Conservation (phyloP, 352 stramenopile species). For the Phytophthora citrophthora region DNA sequence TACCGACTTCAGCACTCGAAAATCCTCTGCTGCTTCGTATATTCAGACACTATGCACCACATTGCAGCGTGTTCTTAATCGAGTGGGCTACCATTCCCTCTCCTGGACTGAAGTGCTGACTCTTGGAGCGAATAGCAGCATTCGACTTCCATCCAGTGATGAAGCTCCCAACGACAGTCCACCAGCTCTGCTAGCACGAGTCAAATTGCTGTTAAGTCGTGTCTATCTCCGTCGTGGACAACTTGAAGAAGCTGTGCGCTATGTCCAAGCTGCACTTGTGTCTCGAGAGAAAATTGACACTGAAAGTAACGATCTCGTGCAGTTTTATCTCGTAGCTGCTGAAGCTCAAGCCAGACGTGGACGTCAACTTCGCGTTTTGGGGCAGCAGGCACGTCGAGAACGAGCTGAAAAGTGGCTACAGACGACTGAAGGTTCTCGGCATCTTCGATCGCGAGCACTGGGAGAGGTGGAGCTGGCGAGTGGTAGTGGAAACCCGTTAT, state of each 20-base stretch:
- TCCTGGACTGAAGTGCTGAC: slow-evolving; percentile 33
- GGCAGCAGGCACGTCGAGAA: slow-evolving; percentile 54
- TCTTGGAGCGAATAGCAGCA: slow-evolving; percentile 10
- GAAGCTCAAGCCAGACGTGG: slow-evolving; percentile 60
- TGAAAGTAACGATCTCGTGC: slow-evolving; percentile 39
- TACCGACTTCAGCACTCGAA: slow-evolving; percentile 24
- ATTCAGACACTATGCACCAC: slow-evolving; percentile 36
- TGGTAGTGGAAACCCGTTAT: slow-evolving; percentile 23
- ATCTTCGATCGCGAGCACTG: slow-evolving; percentile 50
- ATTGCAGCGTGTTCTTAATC: slow-evolving; percentile 34
- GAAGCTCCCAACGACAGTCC: slow-evolving; percentile 23
- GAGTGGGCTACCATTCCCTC: slow-evolving; percentile 34
- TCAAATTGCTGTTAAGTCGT: slow-evolving; percentile 60
- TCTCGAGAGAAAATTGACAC: slow-evolving; percentile 48
- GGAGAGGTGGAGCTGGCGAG: slow-evolving; percentile 35
- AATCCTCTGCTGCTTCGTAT: slow-evolving; percentile 27
- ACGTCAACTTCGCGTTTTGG: slow-evolving; percentile 53
- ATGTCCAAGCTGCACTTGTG: slow-evolving; percentile 52
- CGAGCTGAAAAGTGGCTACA: slow-evolving; percentile 58
- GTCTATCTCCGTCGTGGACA: slow-evolving; percentile 62
- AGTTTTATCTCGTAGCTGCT: slow-evolving; percentile 61
- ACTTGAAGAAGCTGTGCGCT: slow-evolving; percentile 59
- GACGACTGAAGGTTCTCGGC: slow-evolving; percentile 50
- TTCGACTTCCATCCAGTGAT: slow-evolving; percentile 24
- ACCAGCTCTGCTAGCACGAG: slow-evolving; percentile 39